Evolutionary conservation across 2,329 filamentous ascomycete species (phyloP), one percentile per base, ranked within the genome.

Genomic region (Leptographium flavum): DNA sequence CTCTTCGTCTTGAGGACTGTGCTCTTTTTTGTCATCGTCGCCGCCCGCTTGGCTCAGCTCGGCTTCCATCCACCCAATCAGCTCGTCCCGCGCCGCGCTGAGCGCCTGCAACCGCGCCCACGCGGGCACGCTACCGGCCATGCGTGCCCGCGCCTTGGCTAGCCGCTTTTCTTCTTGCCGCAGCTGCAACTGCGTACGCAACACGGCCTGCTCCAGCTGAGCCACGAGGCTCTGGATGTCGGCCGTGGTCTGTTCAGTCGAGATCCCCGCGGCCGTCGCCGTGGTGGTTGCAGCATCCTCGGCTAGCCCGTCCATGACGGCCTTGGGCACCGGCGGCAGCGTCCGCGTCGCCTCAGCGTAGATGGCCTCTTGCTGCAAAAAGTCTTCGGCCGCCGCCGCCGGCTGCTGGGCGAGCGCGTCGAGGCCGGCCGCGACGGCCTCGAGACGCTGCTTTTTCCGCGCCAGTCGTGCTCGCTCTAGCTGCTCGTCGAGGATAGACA

Each of bases 51-150:
- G 74, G 43, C 67, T 62, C 21, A 82, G 60, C 56, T 81, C 79
- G 5, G 61, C 63, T 57, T 82, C 78, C 46, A 82, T 79, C 78
- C 78, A 82, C 46, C 60, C 65, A 47, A 82, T 81, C 42, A 82
- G 65, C 49, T 75, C 73, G 43, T 71, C 70, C 15, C 79, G 68
- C 11, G 77, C 74, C 8, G 62, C 62, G 36, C 67, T 68, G 10
- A 82, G 60, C 14, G 78, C 78, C 40, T 67, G 63, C 3, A 76
- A 63, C 58, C 52, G 14, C 60, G 57, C 11, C 56, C 5, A 11
- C 30, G 21, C 6, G 17, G 3, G 23, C 5, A 23, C 27, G 10
- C 21, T 30, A 17, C 10, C 39, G 59, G 6, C 60, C 58, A 36
- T 58, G 58, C 41, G 62, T 14, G 42, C 56, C 48, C 63, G 69